Percentiles rank a stretch among this genome's conserved stretches.
These are phyloP conservation scores for Coemansia sp. DNA, from an alignment of 192 early-diverging fungal genomes.

Conservation along the genomic window DNA sequence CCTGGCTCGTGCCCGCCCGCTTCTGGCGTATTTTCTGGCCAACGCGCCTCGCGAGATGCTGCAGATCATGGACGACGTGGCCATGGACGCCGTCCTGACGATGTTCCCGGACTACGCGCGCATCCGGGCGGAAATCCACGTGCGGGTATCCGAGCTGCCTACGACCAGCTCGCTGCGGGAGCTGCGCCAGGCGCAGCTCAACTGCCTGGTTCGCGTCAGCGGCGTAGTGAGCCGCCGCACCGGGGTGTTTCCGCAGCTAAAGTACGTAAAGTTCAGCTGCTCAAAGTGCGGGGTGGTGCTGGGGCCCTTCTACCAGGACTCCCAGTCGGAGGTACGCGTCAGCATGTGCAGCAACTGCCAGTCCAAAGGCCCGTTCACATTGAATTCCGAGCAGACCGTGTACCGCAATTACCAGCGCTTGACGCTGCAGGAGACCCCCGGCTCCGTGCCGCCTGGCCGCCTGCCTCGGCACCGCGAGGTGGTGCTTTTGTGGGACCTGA, in stretches of 20 bases:
- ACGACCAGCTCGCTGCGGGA: conserved; percentile 83
- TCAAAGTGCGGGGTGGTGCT: conserved; percentile 86
- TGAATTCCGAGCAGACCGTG: conserved; percentile 93
- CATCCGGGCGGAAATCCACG: conserved; percentile 90
- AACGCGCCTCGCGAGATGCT: conserved; percentile 88
- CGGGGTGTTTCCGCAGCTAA: conserved; percentile 95
- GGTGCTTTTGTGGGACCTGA: conserved; percentile 92
- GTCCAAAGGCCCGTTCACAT: conserved; percentile 82
- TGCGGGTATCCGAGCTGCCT: conserved; percentile 87
- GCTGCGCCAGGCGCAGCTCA: conserved; percentile 86
- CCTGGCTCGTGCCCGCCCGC: conserved; percentile 71
- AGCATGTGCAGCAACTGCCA: conserved; percentile 85
- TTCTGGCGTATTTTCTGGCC: conserved; percentile 84
- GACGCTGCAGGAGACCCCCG: conserved; percentile 94
- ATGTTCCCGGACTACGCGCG: conserved; percentile 88
- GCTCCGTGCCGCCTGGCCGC: conserved; percentile 91
- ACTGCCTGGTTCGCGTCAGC: conserved; percentile 84
- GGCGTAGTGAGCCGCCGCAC: conserved; percentile 93
- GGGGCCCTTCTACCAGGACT: conserved; percentile 93
- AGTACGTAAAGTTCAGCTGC: conserved; percentile 95
- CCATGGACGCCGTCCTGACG: conserved; percentile 82
- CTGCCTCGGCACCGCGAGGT: conserved; percentile 93
- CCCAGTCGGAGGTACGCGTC: conserved; percentile 79
- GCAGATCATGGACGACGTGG: conserved; percentile 89
- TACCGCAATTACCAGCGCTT: conserved; percentile 97